These are phyloP conservation scores for Anethum foeniculum DNA, from an alignment of 140 eudicot species.

Conservation along the genomic window DNA sequence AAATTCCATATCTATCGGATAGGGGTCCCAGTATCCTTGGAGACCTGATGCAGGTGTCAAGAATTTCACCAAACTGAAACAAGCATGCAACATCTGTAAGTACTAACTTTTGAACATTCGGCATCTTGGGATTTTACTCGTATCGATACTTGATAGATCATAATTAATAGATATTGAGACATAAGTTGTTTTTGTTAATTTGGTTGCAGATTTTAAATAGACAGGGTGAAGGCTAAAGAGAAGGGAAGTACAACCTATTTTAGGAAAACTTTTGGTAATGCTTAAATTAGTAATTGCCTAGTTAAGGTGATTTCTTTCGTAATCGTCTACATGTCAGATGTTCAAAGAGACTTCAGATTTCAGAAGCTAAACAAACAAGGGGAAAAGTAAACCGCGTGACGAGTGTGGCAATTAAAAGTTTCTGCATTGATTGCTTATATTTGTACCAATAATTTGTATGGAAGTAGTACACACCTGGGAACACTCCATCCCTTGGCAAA, in stretches of 20 bases:
- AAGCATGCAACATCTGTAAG: slow-evolving; percentile 16
- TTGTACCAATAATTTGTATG: not conserved
- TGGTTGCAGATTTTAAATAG: not conserved
- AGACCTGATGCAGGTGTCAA: slow-evolving; percentile 88
- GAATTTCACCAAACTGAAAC: slow-evolving; percentile 85
- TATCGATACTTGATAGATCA: not conserved
- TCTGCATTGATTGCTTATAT: not conserved
- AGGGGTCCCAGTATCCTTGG: slow-evolving; percentile 98
- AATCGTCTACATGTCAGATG: not conserved
- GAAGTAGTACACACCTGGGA: slow-evolving; percentile 55
- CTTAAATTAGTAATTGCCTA: not conserved
- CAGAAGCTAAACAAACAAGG: not conserved
- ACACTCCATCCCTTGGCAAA: slow-evolving; percentile 98
- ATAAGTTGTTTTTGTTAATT: not conserved
- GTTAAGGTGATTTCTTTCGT: not conserved
- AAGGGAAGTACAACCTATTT: not conserved
- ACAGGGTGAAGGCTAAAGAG: not conserved
- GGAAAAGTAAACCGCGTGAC: not conserved
- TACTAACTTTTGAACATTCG: not conserved
- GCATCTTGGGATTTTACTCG: not conserved
- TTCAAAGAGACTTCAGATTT: not conserved
- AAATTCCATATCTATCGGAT: slow-evolving; percentile 97
- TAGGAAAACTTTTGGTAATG: not conserved
- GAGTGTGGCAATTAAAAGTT: not conserved
- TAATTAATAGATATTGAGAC: not conserved